These are phyloP conservation scores for Zanthoxylum bungeanum DNA, from an alignment of 345 rosid species.

Conservation along the genomic window DNA sequence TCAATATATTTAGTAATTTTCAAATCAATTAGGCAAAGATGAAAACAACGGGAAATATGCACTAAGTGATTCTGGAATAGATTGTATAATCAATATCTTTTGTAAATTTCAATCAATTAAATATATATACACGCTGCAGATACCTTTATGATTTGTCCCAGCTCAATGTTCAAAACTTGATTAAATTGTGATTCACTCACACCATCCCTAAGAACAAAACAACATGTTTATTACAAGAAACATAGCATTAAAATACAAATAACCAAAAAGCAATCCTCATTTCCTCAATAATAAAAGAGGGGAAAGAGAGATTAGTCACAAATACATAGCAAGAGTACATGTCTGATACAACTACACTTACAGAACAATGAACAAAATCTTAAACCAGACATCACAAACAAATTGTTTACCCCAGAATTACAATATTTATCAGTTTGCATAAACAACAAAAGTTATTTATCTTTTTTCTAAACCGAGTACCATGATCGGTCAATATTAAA, in stretches of 20 bases:
- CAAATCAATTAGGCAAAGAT: neutral
- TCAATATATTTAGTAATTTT: neutral
- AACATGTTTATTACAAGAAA: constrained; percentile 6
- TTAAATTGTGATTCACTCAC: constrained; percentile 91
- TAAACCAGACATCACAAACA: neutral
- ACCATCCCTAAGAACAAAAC: constrained; percentile 65
- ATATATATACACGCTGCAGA: neutral
- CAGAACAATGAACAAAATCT: neutral
- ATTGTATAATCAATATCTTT: neutral
- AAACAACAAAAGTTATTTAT: neutral
- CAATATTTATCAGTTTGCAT: neutral
- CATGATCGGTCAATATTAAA: neutral
- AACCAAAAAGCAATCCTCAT: neutral
- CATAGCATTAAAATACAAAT: neutral
- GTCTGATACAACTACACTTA: neutral
- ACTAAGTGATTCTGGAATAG: neutral
- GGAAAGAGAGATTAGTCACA: too few species aligned
- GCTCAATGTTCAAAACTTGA: constrained; percentile 80
- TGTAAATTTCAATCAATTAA: neutral
- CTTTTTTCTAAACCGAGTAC: neutral
- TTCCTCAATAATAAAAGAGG: too few species aligned
- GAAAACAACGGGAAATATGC: neutral
- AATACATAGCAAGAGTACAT: neutral
- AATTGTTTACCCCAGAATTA: neutral
- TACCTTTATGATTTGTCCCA: constrained; percentile 85